Conservation (phyloP, 129 eudicot species). For the Ambrosia trifida region DNA sequence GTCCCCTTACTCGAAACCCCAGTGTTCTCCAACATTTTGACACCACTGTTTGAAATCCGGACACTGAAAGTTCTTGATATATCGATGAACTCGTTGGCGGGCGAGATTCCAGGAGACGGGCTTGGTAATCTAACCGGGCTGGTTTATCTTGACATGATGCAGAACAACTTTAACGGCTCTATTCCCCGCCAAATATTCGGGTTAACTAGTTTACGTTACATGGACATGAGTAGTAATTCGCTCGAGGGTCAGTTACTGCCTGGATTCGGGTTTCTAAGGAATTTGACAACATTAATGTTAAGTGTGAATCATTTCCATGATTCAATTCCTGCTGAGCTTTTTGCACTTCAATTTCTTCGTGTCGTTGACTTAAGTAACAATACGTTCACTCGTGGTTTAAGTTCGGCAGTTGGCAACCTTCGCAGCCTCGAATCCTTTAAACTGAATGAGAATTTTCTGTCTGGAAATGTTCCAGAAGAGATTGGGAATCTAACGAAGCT, state of each 20-base stretch:
- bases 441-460: conserved; percentile 43
- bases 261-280: conserved; percentile 34
- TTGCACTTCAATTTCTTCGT: conserved; percentile 30
- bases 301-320: conserved; percentile 38
- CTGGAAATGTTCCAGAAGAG: conserved; percentile 38
- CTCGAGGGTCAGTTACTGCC: conserved; percentile 36
- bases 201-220: conserved; percentile 34
- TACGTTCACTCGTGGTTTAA: conserved; percentile 35
- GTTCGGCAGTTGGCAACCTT: conserved; percentile 41
- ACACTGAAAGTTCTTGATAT: conserved; percentile 43
- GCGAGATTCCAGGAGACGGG: conserved; percentile 40
- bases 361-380: conserved; percentile 50
- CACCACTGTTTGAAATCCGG: conserved; percentile 45
- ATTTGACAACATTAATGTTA: conserved; percentile 32
- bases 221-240: conserved; percentile 45
- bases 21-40: conserved; percentile 27
- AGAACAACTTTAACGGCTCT: conserved; percentile 42
- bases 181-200: conserved; percentile 42
- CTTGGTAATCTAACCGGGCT: conserved; percentile 50
- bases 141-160: conserved; percentile 50
- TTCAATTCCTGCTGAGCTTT: conserved; percentile 42
- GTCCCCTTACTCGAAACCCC: conserved; percentile 19
- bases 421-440: conserved; percentile 32
- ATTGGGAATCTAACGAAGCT: conserved; percentile 50
- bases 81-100: conserved; percentile 41